These are phyloP conservation scores for Mycena leptocephala DNA, from an alignment of 768 basidiomycete species.

Conservation along the genomic window DNA sequence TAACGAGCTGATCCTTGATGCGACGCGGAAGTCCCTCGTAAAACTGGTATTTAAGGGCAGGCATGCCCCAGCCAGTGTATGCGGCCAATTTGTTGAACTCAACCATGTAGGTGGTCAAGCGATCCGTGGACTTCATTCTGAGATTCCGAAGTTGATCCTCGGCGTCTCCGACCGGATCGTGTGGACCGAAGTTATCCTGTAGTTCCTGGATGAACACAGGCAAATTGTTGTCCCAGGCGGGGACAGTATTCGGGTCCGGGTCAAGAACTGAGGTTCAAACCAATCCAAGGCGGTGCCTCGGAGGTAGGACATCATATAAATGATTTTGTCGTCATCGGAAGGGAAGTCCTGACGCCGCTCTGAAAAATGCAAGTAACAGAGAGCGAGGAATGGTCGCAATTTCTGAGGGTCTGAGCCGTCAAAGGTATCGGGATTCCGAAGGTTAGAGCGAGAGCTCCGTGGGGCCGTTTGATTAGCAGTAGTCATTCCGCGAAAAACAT, in stretches of 20 bases:
- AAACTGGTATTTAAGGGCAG: constrained; percentile 30
- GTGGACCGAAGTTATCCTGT: neutral
- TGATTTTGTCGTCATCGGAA: neutral
- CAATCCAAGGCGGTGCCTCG: neutral
- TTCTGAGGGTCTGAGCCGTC: neutral
- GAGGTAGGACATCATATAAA: neutral
- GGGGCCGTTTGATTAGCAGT: neutral
- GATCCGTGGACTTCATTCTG: constrained; percentile 8
- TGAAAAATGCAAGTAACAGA: neutral
- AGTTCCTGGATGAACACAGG: neutral
- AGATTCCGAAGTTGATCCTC: neutral
- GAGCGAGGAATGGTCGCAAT: neutral
- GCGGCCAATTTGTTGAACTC: constrained; percentile 24
- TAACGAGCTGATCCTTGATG: constrained; percentile 25
- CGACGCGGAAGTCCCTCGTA: constrained; percentile 28
- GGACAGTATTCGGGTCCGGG: neutral
- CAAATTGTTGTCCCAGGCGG: neutral
- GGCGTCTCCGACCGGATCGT: constrained; percentile 5
- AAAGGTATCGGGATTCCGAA: neutral
- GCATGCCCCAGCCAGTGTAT: constrained; percentile 10
- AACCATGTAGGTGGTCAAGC: constrained; percentile 10
- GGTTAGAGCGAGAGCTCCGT: neutral
- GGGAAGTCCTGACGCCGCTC: neutral
- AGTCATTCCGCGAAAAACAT: neutral
- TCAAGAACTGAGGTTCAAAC: neutral